Base-by-base conservation (phyloP, 345 rosid species). In the Triadica sebifera region DNA sequence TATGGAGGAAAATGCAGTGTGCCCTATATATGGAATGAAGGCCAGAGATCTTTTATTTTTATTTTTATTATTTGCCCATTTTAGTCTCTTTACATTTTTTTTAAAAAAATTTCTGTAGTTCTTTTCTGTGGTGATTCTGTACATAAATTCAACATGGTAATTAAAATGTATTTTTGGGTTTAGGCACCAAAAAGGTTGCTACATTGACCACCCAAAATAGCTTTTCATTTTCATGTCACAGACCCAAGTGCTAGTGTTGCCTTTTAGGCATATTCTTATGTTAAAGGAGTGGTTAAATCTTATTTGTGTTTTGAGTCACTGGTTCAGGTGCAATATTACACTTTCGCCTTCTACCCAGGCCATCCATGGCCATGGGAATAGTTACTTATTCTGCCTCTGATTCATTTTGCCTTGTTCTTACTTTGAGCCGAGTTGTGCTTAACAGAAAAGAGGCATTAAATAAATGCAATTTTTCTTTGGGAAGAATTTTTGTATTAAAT, bases 91-190 rank as follows among this genome's bases (percentile, higher is more conserved):
- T 29, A 29, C 34, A 29, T 29, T 29, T 29, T n/a, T n/a, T n/a
- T n/a, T n/a, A 29, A 29, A 29, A 29, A 29, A 29, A 29, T 29
- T 29, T 29, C 1, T 29, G 34, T 29, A 29, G 34, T 29, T 29
- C 34, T 29, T 29, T 29, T 1, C 34, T 29, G 34, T 29, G 34
- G 34, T 29, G 34, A 29, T 29, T 29, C 34, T 77, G 84, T 79
- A 80, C 77, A 71, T 75, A 77, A 52, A 76, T 59, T 74, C 53
- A 65, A 80, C 43, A 66, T 62, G 59, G 69, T 77, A 72, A 62
- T 74, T 63, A 24, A 29, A 63, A 47, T 73, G 57, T 53, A 68
- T 53, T 52, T 79, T 72, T 61, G 69, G 60, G 65, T n/a, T 52
- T 62, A 6, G 52, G 34, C 34, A 29, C 34, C 34, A 29, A 29